These are phyloP conservation scores for Ophiostoma tasmaniense DNA, from an alignment of 2,329 filamentous ascomycete genomes.

Conservation along the genomic window DNA sequence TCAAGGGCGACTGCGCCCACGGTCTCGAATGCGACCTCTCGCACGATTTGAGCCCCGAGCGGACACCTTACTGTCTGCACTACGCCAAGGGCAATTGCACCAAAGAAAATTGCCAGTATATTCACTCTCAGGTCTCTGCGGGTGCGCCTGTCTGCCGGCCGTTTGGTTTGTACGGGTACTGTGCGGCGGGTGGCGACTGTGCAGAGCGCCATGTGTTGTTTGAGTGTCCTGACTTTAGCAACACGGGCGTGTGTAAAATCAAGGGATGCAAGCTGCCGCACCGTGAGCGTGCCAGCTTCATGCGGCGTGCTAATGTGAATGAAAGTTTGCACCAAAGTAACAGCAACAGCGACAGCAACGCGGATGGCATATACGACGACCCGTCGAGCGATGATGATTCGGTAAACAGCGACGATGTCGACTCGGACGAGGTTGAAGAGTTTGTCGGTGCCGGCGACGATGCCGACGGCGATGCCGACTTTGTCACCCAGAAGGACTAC, in stretches of 20 bases:
- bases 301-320: constrained; percentile 57
- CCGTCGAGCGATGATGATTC: constrained; percentile 75
- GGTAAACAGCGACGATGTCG: constrained; percentile 66
- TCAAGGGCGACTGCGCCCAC: constrained; percentile 66
- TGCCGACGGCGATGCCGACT: constrained; percentile 40
- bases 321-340: constrained; percentile 25
- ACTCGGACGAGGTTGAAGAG: constrained; percentile 66
- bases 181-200: constrained; percentile 71
- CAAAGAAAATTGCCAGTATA: constrained; percentile 77
- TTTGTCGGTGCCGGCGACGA: constrained; percentile 49
- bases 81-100: constrained; percentile 85
- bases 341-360: constrained; percentile 32
- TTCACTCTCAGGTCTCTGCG: constrained; percentile 71
- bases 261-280: constrained; percentile 79
- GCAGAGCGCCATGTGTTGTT: constrained; percentile 75
- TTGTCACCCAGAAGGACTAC: constrained; percentile 52
- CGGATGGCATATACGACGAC: constrained; percentile 52
- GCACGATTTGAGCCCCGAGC: constrained; percentile 74
- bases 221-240: constrained; percentile 93
- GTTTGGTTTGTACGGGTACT: constrained; percentile 84
- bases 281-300: constrained; percentile 73
- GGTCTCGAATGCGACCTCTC: constrained; percentile 83
- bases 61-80: constrained; percentile 81
- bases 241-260: constrained; percentile 73
- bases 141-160: constrained; percentile 70